phyloP scores from a whole-genome alignment of 2,329 filamentous ascomycete genomes.

The Pleurostoma richardsiae region DNA sequence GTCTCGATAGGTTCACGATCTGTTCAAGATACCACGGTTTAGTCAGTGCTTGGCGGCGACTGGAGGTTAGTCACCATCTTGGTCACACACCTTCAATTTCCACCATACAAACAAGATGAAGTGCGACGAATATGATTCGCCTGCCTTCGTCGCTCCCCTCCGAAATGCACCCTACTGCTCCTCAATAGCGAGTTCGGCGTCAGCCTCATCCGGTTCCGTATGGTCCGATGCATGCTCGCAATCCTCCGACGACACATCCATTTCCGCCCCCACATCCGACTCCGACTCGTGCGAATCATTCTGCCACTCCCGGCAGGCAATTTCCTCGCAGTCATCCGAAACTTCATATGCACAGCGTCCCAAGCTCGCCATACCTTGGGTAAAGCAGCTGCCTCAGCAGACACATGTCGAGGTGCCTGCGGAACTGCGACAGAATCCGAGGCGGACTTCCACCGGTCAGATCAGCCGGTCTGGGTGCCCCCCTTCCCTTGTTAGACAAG shows the following conservation, averaged over 20 bases:
- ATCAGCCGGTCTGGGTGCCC: conserved; percentile 56
- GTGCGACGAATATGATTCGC: conserved; percentile 46
- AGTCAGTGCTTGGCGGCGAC: conserved; percentile 25
- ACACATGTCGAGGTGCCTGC: conserved; percentile 42
- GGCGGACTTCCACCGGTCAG: conserved; percentile 49
- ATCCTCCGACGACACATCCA: conserved; percentile 62
- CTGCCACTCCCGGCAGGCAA: conserved; percentile 23
- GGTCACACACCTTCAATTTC: conserved; percentile 14
- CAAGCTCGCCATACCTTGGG: conserved; percentile 22
- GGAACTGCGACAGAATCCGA: conserved; percentile 61
- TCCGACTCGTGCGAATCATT: conserved; percentile 41
- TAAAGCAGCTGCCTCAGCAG: conserved; percentile 18
- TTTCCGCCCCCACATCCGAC: conserved; percentile 55
- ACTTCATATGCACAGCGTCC: conserved; percentile 21
- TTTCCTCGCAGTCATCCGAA: conserved; percentile 23
- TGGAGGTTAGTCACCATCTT: conserved; percentile 17
- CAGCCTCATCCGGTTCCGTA: conserved; percentile 70
- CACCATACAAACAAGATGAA: conserved; percentile 48
- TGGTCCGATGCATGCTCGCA: conserved; percentile 72
- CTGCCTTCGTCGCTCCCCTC: conserved; percentile 42
- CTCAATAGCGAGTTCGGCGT: conserved; percentile 69
- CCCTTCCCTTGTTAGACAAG: conserved; percentile 76
- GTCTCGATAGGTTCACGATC: conserved; percentile 34
- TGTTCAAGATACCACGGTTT: conserved; percentile 22
- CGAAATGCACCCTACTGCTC: conserved; percentile 60